A percentile compares a stretch with the other conserved stretches of the same genome.
Conservation (phyloP, 768 basidiomycete species). For the Leccinum aurantiacum region DNA sequence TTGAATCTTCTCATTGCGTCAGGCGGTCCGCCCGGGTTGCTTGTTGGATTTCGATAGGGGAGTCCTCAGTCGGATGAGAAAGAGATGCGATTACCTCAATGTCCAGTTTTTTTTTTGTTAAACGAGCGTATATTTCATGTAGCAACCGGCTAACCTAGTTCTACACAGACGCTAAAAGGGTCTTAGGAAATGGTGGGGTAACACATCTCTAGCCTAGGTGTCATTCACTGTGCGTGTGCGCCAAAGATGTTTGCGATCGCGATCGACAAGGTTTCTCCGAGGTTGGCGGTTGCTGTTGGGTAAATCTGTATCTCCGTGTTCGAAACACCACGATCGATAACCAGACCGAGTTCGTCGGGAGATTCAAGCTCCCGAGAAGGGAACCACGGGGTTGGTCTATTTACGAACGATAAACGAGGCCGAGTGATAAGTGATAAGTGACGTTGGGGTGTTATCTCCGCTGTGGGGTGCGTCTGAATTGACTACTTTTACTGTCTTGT, state of each 20-base stretch:
- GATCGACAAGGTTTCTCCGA: background rate
- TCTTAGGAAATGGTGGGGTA: too few species aligned
- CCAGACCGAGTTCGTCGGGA: background rate
- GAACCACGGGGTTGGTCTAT: background rate
- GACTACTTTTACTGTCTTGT: background rate
- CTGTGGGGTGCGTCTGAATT: background rate
- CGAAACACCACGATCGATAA: background rate
- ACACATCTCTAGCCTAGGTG: too few species aligned
- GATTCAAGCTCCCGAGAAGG: background rate
- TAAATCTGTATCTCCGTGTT: background rate
- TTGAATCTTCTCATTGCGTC: background rate
- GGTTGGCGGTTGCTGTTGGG: background rate
- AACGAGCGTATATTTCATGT: too few species aligned
- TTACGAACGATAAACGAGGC: background rate
- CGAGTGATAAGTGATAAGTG: background rate
- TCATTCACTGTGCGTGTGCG: background rate
- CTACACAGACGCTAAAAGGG: too few species aligned
- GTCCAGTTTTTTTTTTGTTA: too few species aligned
- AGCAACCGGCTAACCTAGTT: too few species aligned
- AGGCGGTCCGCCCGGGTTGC: background rate
- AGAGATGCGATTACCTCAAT: background rate
- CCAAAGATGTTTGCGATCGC: background rate
- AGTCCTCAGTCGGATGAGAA: background rate
- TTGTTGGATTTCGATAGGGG: background rate
- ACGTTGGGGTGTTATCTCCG: background rate